These are phyloP conservation scores for Isoetes taiwanensis DNA, from an alignment of 75 land plant genomes.

Conservation along the genomic window DNA sequence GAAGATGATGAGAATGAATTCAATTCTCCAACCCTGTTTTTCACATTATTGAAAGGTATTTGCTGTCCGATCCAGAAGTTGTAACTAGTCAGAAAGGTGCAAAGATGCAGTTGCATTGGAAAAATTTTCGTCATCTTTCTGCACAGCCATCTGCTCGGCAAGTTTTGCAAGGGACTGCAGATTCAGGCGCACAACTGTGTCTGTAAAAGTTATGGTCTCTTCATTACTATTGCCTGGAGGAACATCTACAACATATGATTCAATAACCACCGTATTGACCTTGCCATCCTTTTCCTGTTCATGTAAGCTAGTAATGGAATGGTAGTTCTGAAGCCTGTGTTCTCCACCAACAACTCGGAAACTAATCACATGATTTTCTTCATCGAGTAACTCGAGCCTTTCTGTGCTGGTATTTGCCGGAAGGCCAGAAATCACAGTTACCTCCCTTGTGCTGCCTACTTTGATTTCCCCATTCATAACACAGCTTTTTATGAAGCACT, in stretches of 20 bases:
- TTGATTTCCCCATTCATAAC: slow-evolving; percentile 12
- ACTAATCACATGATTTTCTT: slow-evolving; percentile 16
- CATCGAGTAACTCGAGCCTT: slow-evolving; percentile 22
- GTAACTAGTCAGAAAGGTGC: no score
- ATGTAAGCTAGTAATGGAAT: slow-evolving; percentile 19
- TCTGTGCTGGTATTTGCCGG: slow-evolving; percentile 21
- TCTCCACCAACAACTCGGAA: slow-evolving; percentile 25
- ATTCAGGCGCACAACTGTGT: slow-evolving; percentile 31
- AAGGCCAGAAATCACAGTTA: slow-evolving; percentile 13
- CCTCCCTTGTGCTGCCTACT: slow-evolving; percentile 20
- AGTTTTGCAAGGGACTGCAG: slow-evolving; percentile 17
- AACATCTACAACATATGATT: slow-evolving; percentile 30
- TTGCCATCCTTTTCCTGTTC: background rate
- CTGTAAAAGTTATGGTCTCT: slow-evolving; percentile 26
- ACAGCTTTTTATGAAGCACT: slow-evolving; percentile 20
- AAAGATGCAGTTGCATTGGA: no score
- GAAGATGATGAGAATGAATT: no score
- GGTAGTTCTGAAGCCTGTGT: slow-evolving; percentile 20
- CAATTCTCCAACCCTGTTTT: no score
- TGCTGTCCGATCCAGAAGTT: no score
- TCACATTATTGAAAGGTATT: no score
- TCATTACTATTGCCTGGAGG: slow-evolving; percentile 28
- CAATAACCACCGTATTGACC: slow-evolving; percentile 21
- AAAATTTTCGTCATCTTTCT: no score
- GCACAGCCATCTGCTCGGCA: no score